Conservation (phyloP, 2,329 filamentous ascomycete species). For the Ophioceras dolichostomum region DNA sequence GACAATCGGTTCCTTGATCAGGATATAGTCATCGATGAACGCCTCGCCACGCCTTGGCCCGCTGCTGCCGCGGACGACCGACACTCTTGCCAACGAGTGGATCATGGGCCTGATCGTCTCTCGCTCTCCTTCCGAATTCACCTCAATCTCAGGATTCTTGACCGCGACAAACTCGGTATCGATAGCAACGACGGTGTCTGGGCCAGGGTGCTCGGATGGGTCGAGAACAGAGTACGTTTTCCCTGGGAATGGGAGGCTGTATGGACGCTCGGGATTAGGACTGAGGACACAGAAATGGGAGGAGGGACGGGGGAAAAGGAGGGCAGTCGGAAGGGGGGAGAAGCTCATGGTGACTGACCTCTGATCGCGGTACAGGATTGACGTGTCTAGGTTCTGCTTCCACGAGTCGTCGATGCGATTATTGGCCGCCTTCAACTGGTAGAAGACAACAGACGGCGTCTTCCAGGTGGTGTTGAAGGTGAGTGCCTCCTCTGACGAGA, state of each 20-base stretch:
- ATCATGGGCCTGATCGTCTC: conserved; percentile 87
- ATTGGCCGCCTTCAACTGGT: conserved; percentile 69
- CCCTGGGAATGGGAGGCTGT: conserved; percentile 27
- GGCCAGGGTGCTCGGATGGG: conserved; percentile 51
- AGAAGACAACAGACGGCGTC: conserved; percentile 75
- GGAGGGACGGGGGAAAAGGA: neutral
- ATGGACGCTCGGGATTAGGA: neutral
- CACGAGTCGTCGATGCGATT: conserved; percentile 77
- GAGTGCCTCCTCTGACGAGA: conserved; percentile 72
- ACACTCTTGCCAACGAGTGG: conserved; percentile 85
- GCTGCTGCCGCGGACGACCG: conserved; percentile 70
- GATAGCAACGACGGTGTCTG: conserved; percentile 69
- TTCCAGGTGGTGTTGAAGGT: conserved; percentile 91
- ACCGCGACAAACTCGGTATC: conserved; percentile 95
- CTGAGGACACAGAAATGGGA: neutral
- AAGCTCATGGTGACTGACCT: no score
- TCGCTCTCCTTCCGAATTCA: conserved; percentile 86
- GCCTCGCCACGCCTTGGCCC: conserved; percentile 70
- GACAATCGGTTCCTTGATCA: conserved; percentile 79
- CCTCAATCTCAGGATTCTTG: conserved; percentile 86
- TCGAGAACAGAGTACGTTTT: conserved; percentile 51
- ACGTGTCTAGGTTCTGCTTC: conserved; percentile 75
- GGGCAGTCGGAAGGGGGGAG: neutral
- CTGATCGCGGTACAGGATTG: conserved; percentile 65
- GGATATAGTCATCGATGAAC: conserved; percentile 97